Base-by-base conservation (phyloP, 805 yeast species). In the Candida broadrunensis region DNA sequence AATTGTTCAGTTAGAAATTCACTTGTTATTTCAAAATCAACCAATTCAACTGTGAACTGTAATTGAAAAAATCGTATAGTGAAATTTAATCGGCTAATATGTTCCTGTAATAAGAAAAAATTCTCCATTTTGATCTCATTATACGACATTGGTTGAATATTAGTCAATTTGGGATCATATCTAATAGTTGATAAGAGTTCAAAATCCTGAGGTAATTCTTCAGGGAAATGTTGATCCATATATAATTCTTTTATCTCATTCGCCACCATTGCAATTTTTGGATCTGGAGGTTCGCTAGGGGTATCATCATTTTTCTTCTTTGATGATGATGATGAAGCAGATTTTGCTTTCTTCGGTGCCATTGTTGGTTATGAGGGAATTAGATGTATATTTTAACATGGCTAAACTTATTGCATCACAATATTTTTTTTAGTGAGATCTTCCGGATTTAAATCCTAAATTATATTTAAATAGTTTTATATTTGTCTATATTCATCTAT, bases 131-230 rank as follows among this genome's bases (percentile, higher is more conserved):
- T 39, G 25, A 65, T 51, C 2, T 58, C 50, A 3, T 53, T 56
- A 7, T 45, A 44, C n/a, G 62, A 54, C 16, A 36, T 15, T 4
- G 72, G 70, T 16, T 55, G 49, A 4, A 33, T 58, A 35, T 38
- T 25, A 2, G 66, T 49, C 12, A 85, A 57, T 8, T 56, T 49
- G 1, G 95, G 91, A 49, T 87, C 95, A 54, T 83, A 88, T 37
- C 96, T 67, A 29, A 88, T 72, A 2, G 95, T 81, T 30, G 89
- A 76, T 21, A 88, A 61, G 13, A 88, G 58, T 47, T 80, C 76
- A 52, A 85, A 81, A 5, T 67, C 67, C 9, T 42, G 42, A 13
- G 56, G 47, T 17, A 41, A 30, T 7, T 19, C 16, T 12, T 35
- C 32, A 35, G 39, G 42, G 33, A 44, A 46, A 17, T 36, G 16